phyloP scores from a whole-genome alignment of 306 rosid species.

The Prunus mume region DNA sequence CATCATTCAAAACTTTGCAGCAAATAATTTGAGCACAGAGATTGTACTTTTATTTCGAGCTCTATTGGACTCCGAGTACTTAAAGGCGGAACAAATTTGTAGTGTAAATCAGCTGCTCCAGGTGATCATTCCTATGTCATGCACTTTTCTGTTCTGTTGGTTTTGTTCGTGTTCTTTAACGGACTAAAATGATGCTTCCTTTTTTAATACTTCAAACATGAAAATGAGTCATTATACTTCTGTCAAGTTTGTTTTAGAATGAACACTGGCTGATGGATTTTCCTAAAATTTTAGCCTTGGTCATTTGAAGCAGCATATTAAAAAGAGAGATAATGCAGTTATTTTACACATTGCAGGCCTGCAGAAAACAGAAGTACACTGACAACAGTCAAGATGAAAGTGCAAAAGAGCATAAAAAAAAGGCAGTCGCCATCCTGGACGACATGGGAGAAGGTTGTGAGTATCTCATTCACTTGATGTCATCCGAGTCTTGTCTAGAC shows the following conservation, averaged over 20 bases:
- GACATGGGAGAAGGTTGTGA: conserved; percentile 51
- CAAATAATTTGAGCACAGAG: conserved; percentile 56
- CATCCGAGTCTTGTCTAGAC: conserved; percentile 44
- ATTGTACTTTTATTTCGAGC: conserved; percentile 58
- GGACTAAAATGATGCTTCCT: too few species aligned
- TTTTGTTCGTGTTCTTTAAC: too few species aligned
- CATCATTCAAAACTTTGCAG: conserved; percentile 53
- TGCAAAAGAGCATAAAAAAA: conserved; percentile 29
- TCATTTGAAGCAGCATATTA: too few species aligned
- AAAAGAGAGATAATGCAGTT: not conserved
- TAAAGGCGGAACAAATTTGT: conserved; percentile 57
- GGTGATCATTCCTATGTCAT: conserved; percentile 37
- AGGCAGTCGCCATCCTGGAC: conserved; percentile 17
- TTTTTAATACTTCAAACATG: too few species aligned
- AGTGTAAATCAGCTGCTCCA: conserved; percentile 55
- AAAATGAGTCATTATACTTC: not conserved
- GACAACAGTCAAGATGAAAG: conserved; percentile 30
- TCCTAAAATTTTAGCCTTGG: too few species aligned
- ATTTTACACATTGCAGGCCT: conserved; percentile 45
- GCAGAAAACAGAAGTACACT: conserved; percentile 56
- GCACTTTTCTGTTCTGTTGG: not conserved
- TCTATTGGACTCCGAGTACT: conserved; percentile 48
- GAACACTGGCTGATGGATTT: not conserved
- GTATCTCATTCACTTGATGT: conserved; percentile 63
- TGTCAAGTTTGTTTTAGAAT: not conserved